Base-by-base conservation (phyloP, 2,329 filamentous ascomycete species). In the Apiospora phragmitis region DNA sequence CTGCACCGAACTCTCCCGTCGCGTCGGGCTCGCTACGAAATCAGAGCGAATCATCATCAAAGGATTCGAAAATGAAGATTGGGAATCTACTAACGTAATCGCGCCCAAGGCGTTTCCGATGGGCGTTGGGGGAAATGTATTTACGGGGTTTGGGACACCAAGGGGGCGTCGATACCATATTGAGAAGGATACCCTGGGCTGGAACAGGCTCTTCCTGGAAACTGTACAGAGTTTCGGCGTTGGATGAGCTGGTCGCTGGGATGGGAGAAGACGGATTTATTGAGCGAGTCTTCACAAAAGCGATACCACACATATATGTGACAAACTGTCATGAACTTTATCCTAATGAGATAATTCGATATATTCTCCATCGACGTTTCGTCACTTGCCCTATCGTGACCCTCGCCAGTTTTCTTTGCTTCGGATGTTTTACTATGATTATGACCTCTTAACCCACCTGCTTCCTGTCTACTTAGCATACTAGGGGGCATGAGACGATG, bases 1-100 rank as follows among this genome's bases (percentile, higher is more conserved):
- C 80, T 5, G 80, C 79, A 18, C 80, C 80, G 9, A 82, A 74
- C 72, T 81, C 81, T 6, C 81, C 80, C 4, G 73, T 74, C 14
- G 29, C 70, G 9, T 69, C 51, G 29, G 51, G 8, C 6, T n/a
- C 51, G 21, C 51, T n/a, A n/a, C 16, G 51, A 7, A 51, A 9
- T 29, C 47, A 51, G 24, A 35, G 29, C 51, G 29, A 35, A 4
- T 18, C 29, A 35, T 21, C 47, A 3, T 16, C 18, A 5, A 65
- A 59, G n/a, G 69, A 71, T n/a, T 49, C 65, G 21, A 71, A 62
- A 47, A 73, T 73, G 71, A 72, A 47, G 14, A 38, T 74, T 24
- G 65, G 68, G 24, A 68, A 71, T 47, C 41, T 73, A 18, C 49
- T 72, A 18, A 49, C 29, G 16, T 71, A 68, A 35, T 21, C 16